A percentile compares a stretch with the other conserved stretches of the same genome.
phyloP scores from a whole-genome alignment of 768 basidiomycete species.

The Lentinula sp. region DNA sequence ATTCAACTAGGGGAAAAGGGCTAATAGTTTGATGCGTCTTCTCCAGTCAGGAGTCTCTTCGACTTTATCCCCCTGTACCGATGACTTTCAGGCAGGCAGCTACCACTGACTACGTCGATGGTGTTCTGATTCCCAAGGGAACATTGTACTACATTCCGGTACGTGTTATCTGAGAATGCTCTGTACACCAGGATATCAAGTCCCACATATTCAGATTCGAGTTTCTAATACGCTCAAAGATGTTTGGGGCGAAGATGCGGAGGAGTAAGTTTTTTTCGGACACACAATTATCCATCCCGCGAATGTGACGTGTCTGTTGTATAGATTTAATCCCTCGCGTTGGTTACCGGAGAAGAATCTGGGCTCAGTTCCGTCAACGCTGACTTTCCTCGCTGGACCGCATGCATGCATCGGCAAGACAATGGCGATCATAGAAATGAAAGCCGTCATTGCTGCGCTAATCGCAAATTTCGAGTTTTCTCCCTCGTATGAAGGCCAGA shows the following conservation, averaged over 20 bases:
- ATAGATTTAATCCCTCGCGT: neutral
- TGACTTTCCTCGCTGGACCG: constrained; percentile 19
- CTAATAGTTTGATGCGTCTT: neutral
- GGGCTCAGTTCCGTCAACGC: neutral
- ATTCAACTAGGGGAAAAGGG: neutral
- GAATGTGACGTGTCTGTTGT: neutral
- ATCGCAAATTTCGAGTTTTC: constrained; percentile 16
- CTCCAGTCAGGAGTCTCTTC: constrained; percentile 31
- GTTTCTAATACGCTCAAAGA: constrained; percentile 44
- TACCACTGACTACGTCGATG: constrained; percentile 34
- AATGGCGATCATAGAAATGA: constrained; percentile 22
- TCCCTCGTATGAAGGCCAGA: constrained; percentile 15
- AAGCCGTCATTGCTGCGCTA: constrained; percentile 16
- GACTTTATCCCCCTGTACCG: constrained; percentile 34
- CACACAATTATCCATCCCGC: too few relatives aligned
- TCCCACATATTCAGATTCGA: constrained; percentile 28
- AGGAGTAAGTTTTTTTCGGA: constrained; percentile 23
- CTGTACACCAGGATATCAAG: neutral
- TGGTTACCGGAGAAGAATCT: neutral
- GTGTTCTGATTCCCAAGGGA: constrained; percentile 35
- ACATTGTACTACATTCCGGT: constrained; percentile 34
- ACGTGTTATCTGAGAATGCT: neutral
- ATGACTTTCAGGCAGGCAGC: constrained; percentile 30
- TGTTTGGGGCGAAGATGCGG: constrained; percentile 46
- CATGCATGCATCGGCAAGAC: constrained; percentile 21